Conservation (phyloP, 257 asterid genomes). For the Penstemon davidsonii region DNA sequence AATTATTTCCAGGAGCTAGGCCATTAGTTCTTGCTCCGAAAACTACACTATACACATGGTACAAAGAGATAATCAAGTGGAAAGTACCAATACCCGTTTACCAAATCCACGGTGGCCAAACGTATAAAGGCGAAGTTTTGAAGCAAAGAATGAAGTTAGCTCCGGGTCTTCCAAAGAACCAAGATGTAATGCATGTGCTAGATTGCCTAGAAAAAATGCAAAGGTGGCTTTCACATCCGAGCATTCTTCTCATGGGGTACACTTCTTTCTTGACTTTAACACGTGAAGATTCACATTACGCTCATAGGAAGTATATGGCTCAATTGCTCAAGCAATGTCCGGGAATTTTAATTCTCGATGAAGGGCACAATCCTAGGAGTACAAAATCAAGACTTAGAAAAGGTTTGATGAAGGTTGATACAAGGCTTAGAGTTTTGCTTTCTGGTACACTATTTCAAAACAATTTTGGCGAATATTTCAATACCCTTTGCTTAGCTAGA, state of each 20-base stretch:
- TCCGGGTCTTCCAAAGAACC: conserved; percentile 85
- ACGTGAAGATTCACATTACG: conserved; percentile 89
- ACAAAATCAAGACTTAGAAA: conserved; percentile 91
- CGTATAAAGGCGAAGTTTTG: conserved; percentile 89
- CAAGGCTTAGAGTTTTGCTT: conserved; percentile 79
- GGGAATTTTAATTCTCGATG: conserved; percentile 86
- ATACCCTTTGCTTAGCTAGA: conserved; percentile 85
- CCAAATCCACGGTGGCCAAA: conserved; percentile 98
- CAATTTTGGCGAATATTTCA: conserved; percentile 95
- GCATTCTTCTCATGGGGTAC: conserved; percentile 94
- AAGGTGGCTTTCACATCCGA: conserved; percentile 93
- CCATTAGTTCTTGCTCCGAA: conserved; percentile 97
- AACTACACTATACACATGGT: conserved; percentile 93
- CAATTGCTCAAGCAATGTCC: conserved; percentile 87
- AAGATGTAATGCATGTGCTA: conserved; percentile 97
- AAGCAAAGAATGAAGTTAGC: conserved; percentile 75
- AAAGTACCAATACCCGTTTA: conserved; percentile 89
- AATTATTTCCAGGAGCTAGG: conserved; percentile 86
- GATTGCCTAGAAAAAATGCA: conserved; percentile 96
- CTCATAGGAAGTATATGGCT: conserved; percentile 95
- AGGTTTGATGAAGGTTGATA: conserved; percentile 85
- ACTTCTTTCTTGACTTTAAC: conserved; percentile 86
- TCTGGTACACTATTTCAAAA: conserved; percentile 96
- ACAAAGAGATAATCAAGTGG: conserved; percentile 96
- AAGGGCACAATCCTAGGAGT: conserved; percentile 98